A percentile compares a stretch with the other conserved stretches of the same genome.
These are phyloP conservation scores for Carex scoparia DNA, from an alignment of 176 grass and related monocot genomes.

Conservation along the genomic window DNA sequence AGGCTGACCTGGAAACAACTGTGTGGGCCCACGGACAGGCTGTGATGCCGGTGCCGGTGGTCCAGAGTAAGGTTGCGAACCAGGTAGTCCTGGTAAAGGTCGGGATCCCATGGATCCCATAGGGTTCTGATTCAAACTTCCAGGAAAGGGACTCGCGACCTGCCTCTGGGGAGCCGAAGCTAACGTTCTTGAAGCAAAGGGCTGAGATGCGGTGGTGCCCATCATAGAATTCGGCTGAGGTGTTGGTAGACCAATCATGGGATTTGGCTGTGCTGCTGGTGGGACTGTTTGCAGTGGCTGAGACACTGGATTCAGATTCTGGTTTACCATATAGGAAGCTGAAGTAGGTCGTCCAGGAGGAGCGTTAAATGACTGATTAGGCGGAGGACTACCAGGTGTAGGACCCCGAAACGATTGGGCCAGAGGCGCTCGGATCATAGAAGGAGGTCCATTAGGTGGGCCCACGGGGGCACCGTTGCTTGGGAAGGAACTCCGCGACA, in stretches of 20 bases:
- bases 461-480: conserved; percentile 3
- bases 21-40: neutral
- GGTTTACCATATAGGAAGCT: neutral
- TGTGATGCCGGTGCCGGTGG: conserved; percentile 14
- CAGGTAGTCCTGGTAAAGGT: conserved; percentile 34
- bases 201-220: conserved; percentile 3
- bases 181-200: conserved; percentile 25
- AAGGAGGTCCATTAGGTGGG: neutral
- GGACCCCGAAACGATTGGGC: neutral
- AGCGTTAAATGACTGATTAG: neutral
- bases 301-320: conserved; percentile 23
- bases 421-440: neutral
- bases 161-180: neutral
- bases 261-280: neutral
- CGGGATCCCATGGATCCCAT: conserved; percentile 30
- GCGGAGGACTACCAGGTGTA: conserved; percentile 20
- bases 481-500: neutral
- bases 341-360: neutral
- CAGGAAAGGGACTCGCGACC: conserved; percentile 26
- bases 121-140: conserved; percentile 28
- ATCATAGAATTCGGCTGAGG: conserved; percentile 13
- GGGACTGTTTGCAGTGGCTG: conserved; percentile 24
- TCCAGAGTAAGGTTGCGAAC: conserved; percentile 28
- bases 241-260: conserved; percentile 11
- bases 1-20: conserved; percentile 12